Evolutionary conservation across 1,284 basidiomycete species (phyloP).

Genomic region (Violaceomyces palustris): DNA sequence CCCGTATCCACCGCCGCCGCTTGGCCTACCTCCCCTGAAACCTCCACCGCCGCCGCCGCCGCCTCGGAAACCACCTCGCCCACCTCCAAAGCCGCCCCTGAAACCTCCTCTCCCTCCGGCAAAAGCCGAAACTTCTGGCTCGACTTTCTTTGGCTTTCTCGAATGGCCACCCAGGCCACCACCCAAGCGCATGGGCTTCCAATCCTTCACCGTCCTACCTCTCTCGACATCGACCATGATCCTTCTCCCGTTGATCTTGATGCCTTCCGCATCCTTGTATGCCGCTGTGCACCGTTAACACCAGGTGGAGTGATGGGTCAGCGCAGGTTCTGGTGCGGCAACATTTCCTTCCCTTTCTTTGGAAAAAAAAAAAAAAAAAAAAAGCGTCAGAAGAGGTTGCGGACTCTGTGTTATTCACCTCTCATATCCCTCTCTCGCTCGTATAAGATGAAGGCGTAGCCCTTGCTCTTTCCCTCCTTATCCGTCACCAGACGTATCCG

Average conservation of each 20-base stretch:
- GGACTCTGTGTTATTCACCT: too few relatives aligned
- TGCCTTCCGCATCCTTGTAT: slow-evolving; percentile 98
- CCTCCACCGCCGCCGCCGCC: slow-evolving; percentile 16
- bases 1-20: background rate
- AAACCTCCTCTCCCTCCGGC: slow-evolving; percentile 53
- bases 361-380: too few relatives aligned
- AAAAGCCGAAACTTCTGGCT: slow-evolving; percentile 5
- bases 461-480: slow-evolving; percentile 71
- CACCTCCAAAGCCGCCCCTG: slow-evolving; percentile 51
- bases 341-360: too few relatives aligned
- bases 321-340: too few relatives aligned
- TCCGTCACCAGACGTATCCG: slow-evolving; percentile 83
- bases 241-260: slow-evolving; percentile 88
- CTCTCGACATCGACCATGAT: slow-evolving; percentile 97
- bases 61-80: slow-evolving; percentile 50
- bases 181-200: slow-evolving; percentile 92
- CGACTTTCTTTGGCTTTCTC: slow-evolving; percentile 37
- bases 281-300: slow-evolving; percentile 76
- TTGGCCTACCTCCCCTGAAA: slow-evolving; percentile 9
- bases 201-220: slow-evolving; percentile 92
- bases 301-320: too few relatives aligned
- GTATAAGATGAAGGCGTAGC: slow-evolving; percentile 96
- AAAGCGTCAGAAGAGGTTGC: slow-evolving; percentile 1
- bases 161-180: slow-evolving; percentile 90
- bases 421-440: slow-evolving; percentile 95